Evolutionary conservation across 805 yeast species (phyloP), one percentile per base, ranked within the genome.

Genomic region (Alloascoidea africana): DNA sequence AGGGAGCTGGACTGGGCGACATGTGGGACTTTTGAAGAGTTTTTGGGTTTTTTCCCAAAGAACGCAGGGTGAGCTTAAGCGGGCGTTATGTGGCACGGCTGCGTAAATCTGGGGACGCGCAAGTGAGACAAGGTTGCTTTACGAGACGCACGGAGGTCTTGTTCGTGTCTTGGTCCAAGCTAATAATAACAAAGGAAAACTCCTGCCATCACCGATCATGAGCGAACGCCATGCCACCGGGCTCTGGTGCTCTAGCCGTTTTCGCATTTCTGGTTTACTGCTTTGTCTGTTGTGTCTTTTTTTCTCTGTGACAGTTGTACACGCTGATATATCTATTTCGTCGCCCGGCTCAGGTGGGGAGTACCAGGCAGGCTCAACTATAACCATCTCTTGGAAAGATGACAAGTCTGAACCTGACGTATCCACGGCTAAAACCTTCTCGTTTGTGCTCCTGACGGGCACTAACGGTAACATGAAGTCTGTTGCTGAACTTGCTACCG

Each of bases 401-500:
- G 69, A 68, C 44, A 76, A 68, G 35, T 49, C 58, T 4, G 44
- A 49, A 3, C 81, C 83, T 0, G 43, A 62, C 1, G 47, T 79
- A 34, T 40, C 47, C 2, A 60, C 66, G 5, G 66, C 72, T 16
- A 43, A 55, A 3, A 45, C 58, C 2, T 73, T 67, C 43, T 60
- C 76, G 0, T 59, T 86, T 38, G 54, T 58, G 4, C 59, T 89
- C 38, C 76, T 89, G 55, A 70, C 87, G 1, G 96, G 94, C 19
- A 55, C 75, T 16, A 70, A 73, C 48, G 27, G 52, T 16, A 56
- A 61, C 14, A 68, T 79, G 46, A 45, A 58, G 27, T 60, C 70
- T 41, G 47, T 68, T 27, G 43, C 42, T 4, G 49, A 57, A 0
- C 16, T 68, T 3, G 60, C 46, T 1, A 40, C 51, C 1, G 38